Base-by-base conservation (phyloP, 2,329 filamentous ascomycete genomes). In the Xylaria sp. region DNA sequence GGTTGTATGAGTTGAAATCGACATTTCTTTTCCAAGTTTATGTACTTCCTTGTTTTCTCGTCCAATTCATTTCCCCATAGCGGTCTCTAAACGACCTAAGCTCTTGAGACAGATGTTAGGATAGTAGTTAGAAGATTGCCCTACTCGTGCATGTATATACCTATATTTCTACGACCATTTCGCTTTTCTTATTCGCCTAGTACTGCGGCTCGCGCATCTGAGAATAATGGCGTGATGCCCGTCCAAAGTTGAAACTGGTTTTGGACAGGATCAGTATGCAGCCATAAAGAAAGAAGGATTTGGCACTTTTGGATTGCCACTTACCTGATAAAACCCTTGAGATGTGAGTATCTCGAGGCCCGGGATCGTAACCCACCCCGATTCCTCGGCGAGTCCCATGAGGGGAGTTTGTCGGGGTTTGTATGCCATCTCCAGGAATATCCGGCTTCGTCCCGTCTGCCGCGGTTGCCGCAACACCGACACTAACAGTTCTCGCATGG, bases 401-500 rank as follows among this genome's bases (percentile, higher is more conserved):
- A 97, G 81, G 8, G 91, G 88, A 4, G 96, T 99, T 60, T 92
- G 86, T 0, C 87, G 84, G 23, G 96, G 96, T 80, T 95, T 97
- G 80, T 99, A 99, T 1, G 96, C 95, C 94, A 99, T 97, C 80
- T 99, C 96, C 3, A 98, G 82, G 68, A 98, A 81, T 13, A 96
- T 87, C 23, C 87, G 86, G 30, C 80, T 81, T 6, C 80, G 80
- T 60, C 28, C 65, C 65, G 70, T 76, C 77, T 74, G 63, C 75
- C 68, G 75, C 78, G 70, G 73, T 78, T 79, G 79, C 66, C 82
- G 81, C n/a, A 89, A 77, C 39, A 89, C 75, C 18, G 83, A 80
- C 5, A 82, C 80, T 10, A 97, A 81, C 1, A 92, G 84, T 72
- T 90, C 88, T 25, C 87, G 85, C 80, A 97, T 90, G 12, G 80